Base-by-base conservation (phyloP, 495 filamentous ascomycete genomes). In the Chaetomidium leptoderma region DNA sequence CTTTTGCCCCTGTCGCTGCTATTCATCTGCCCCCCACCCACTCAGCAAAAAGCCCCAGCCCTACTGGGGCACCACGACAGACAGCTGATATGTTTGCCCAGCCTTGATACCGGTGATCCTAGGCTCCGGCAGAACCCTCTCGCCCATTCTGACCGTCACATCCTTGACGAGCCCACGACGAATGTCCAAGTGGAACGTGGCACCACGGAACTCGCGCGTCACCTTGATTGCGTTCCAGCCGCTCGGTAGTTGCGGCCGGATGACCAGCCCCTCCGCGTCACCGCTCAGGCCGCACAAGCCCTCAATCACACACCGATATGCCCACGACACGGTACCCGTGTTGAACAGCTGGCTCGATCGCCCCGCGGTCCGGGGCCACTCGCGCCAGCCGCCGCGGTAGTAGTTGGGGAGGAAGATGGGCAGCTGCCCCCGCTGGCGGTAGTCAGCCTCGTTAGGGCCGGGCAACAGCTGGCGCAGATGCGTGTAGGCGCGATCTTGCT, bases 401-500 rank as follows among this genome's bases (percentile, higher is more conserved):
- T 82, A 82, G 59, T 82, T 82, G 23, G 80, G 80, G 16, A 82
- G 78, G 59, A 76, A 82, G 26, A 81, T 71, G 33, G 80, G 80
- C 45, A 82, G 64, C 67, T 82, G 80, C 8, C 80, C 80, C 17
- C 80, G 72, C 63, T 78, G 76, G 24, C 73, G 48, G 61, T 81
- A 81, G 59, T 82, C 80, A 32, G 69, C 70, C 32, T 79, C 73
- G 45, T 51, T 65, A 1, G 80, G 80, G 7, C 80, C 80, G 0
- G 80, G 80, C 16, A 82, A 66, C 60, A 82, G 72, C 64, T 80
- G 76, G 4, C 80, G 72, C 9, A 82, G 67, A 7, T 74, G 63
- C 10, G 65, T 69, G 63, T 74, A 82, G 17, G 80, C 80, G 10
- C 78, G 74, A 53, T 81, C 78, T 7, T 63, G 63, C 53, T 82